Conservation (phyloP, 441 rosid species). For the Viola pubescens region DNA sequence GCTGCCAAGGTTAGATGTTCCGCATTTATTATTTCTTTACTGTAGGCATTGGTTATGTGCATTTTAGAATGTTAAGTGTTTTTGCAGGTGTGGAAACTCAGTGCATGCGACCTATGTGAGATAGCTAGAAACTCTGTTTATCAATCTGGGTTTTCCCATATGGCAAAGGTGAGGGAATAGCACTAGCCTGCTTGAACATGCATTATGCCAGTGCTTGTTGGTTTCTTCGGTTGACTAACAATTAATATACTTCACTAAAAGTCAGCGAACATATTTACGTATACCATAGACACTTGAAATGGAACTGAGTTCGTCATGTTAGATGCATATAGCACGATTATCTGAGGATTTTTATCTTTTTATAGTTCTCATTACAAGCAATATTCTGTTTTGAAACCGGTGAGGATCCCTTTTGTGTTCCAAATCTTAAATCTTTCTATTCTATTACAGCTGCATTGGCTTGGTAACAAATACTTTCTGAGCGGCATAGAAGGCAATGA, state of each 20-base stretch:
- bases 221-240: background rate
- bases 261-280: no score
- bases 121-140: conserved; percentile 64
- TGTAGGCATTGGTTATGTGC: background rate
- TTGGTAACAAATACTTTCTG: conserved; percentile 44
- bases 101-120: conserved; percentile 66
- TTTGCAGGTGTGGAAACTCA: conserved; percentile 61
- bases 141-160: conserved; percentile 65
- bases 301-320: no score
- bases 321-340: no score
- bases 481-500: conserved; percentile 61
- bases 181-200: background rate
- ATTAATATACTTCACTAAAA: background rate
- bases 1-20: conserved; percentile 44
- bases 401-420: background rate
- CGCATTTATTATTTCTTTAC: background rate
- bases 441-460: conserved; percentile 51
- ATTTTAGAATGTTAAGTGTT: conserved; percentile 2
- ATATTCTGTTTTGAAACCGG: background rate
- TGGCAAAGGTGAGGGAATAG: conserved; percentile 38
- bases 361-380: background rate
- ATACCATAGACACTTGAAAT: no score
- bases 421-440: background rate
- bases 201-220: background rate
- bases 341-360: background rate